Evolutionary conservation across 2,329 filamentous ascomycete species (phyloP).

Genomic region (Alternaria sp.): DNA sequence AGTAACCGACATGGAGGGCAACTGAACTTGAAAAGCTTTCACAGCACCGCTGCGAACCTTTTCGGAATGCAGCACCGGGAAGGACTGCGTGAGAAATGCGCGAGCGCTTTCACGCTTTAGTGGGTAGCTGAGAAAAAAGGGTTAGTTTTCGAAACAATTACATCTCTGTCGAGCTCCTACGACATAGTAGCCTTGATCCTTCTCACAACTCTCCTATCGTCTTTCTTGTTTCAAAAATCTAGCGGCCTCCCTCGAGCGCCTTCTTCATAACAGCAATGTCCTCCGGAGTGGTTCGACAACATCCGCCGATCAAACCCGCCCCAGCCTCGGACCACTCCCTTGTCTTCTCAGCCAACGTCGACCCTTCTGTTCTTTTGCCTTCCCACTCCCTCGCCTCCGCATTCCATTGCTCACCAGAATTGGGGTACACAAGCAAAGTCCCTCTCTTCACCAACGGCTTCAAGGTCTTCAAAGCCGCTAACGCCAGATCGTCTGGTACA

Average conservation of each 20-base stretch:
- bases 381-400: slow-evolving; percentile 52
- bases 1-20: neutral
- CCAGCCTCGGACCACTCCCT: slow-evolving; percentile 49
- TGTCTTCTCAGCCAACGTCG: slow-evolving; percentile 39
- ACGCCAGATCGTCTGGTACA: slow-evolving; percentile 48
- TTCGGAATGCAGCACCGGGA: neutral
- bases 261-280: slow-evolving; percentile 51
- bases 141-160: neutral
- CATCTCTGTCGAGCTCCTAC: neutral
- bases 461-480: slow-evolving; percentile 47
- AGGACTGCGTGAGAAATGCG: neutral
- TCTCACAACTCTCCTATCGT: neutral
- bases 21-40: neutral
- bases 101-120: neutral
- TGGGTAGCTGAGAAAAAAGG: neutral
- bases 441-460: slow-evolving; percentile 39
- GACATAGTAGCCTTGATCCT: neutral
- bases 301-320: slow-evolving; percentile 57
- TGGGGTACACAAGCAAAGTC: slow-evolving; percentile 55
- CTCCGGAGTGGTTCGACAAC: slow-evolving; percentile 57
- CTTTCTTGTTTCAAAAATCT: neutral
- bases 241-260: slow-evolving; percentile 21
- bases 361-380: slow-evolving; percentile 37
- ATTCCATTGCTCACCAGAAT: slow-evolving; percentile 59
- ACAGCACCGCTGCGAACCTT: neutral